Percentiles rank a stretch among this genome's conserved stretches.
These are phyloP conservation scores for Daldinia sp. DNA, from an alignment of 2,329 filamentous ascomycete species.

Conservation along the genomic window DNA sequence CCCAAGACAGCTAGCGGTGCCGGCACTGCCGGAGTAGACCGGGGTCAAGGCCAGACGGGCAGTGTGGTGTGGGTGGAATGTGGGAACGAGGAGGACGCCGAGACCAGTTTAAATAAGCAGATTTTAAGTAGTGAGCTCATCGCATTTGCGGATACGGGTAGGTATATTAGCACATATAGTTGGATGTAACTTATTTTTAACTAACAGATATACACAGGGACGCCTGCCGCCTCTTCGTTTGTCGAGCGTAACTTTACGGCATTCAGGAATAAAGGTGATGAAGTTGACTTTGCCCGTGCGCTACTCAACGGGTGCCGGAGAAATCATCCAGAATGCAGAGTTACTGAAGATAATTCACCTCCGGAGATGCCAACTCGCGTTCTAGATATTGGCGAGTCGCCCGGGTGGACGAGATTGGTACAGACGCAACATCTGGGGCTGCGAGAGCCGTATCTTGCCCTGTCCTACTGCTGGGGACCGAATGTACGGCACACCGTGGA, in stretches of 20 bases:
- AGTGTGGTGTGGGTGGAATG: constrained; percentile 18
- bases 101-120: not conserved
- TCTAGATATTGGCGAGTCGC: constrained; percentile 19
- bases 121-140: not conserved
- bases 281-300: constrained; percentile 18
- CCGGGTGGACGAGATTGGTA: constrained; percentile 16
- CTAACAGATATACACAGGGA: constrained; percentile 8
- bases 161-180: not conserved
- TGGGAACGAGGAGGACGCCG: constrained; percentile 10
- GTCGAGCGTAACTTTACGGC: constrained; percentile 8
- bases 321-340: constrained; percentile 22
- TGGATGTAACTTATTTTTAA: too few species aligned
- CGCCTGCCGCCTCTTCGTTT: constrained; percentile 25
- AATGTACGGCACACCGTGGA: constrained; percentile 3
- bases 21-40: not conserved
- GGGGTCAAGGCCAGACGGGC: not conserved
- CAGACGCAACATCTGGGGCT: constrained; percentile 1
- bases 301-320: constrained; percentile 12
- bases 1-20: not conserved
- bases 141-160: constrained; percentile 32
- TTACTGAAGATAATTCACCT: not conserved
- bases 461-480: constrained; percentile 40
- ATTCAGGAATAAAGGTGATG: constrained; percentile 14
- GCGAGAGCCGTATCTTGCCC: constrained; percentile 33
- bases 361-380: constrained; percentile 30